Evolutionary conservation across 2,329 filamentous ascomycete genomes (phyloP).

Genomic region (Myriangium duriaei): DNA sequence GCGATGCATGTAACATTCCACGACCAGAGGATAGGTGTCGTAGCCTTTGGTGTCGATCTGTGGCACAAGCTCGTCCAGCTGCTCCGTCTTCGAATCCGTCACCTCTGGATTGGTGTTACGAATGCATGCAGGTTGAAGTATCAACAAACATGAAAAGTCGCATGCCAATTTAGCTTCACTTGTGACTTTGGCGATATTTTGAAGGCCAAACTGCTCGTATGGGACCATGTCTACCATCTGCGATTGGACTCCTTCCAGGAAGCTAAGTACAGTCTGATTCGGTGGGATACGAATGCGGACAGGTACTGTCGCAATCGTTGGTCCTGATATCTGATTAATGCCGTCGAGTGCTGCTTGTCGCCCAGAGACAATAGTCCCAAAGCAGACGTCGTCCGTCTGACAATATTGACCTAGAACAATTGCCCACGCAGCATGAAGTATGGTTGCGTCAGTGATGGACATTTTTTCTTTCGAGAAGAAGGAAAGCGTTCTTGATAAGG

Average conservation of each 20-base stretch:
- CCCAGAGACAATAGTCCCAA: slow-evolving; percentile 31
- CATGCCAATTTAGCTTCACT: slow-evolving; percentile 1
- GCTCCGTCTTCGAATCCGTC: too few species aligned
- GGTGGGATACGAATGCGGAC: slow-evolving; percentile 29
- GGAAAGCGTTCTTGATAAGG: background rate
- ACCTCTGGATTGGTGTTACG: too few species aligned
- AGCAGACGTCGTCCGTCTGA: slow-evolving; percentile 34
- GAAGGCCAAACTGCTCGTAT: slow-evolving; percentile 32
- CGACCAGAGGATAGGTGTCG: background rate
- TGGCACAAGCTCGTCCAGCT: background rate
- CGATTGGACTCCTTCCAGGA: slow-evolving; percentile 20
- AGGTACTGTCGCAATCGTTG: slow-evolving; percentile 30
- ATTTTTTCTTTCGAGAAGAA: background rate
- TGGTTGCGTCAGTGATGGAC: background rate
- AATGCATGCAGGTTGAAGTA: slow-evolving; percentile 1
- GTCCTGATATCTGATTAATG: slow-evolving; percentile 29
- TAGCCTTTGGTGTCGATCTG: background rate
- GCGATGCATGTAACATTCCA: background rate
- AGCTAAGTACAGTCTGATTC: slow-evolving; percentile 17
- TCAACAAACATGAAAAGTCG: background rate
- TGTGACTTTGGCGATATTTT: slow-evolving; percentile 26
- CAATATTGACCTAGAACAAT: slow-evolving; percentile 34
- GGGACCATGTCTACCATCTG: slow-evolving; percentile 20
- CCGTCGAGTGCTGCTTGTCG: slow-evolving; percentile 24
- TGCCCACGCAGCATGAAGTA: background rate